These are phyloP conservation scores for Termitomyces sp. DNA, from an alignment of 768 basidiomycete genomes.

Conservation along the genomic window DNA sequence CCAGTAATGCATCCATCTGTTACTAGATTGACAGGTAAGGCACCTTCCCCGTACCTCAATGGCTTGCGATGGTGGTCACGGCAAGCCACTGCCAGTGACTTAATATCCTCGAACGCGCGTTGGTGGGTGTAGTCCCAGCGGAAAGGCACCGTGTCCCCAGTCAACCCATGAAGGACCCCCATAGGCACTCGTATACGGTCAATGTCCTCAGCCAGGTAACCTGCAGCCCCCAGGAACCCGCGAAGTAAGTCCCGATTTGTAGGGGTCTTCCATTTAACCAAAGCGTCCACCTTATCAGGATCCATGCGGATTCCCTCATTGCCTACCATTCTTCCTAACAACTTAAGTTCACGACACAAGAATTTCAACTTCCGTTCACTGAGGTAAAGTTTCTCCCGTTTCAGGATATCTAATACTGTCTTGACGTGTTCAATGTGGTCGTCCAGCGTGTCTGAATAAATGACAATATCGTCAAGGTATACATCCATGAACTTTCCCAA, in stretches of 20 bases:
- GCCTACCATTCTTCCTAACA: constrained; percentile 32
- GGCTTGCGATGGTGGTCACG: constrained; percentile 7
- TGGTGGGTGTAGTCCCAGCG: constrained; percentile 21
- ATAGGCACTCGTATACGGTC: too few relatives aligned
- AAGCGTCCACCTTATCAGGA: constrained; percentile 32
- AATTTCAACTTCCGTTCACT: constrained; percentile 2
- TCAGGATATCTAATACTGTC: constrained; percentile 22
- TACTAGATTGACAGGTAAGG: neutral
- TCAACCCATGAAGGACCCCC: too few relatives aligned
- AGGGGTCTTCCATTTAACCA: constrained; percentile 13
- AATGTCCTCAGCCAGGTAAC: too few relatives aligned
- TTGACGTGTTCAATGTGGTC: constrained; percentile 30
- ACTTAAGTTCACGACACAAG: constrained; percentile 21
- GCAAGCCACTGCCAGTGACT: constrained; percentile 14
- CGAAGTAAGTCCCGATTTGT: too few relatives aligned
- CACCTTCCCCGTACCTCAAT: neutral
- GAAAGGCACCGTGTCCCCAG: constrained; percentile 3
- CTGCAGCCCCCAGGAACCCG: too few relatives aligned
- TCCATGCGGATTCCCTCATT: constrained; percentile 33
- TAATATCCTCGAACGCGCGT: constrained; percentile 32
- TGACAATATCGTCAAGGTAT: constrained; percentile 34
- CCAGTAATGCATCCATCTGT: too few relatives aligned
- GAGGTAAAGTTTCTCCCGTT: constrained; percentile 24
- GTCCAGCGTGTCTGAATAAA: constrained; percentile 33
- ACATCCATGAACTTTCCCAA: too few relatives aligned